Percentiles rank a stretch among this genome's conserved stretches.
These are phyloP conservation scores for Aspergillus quadrilineatus DNA, from an alignment of 2,329 filamentous ascomycete genomes.

Conservation along the genomic window DNA sequence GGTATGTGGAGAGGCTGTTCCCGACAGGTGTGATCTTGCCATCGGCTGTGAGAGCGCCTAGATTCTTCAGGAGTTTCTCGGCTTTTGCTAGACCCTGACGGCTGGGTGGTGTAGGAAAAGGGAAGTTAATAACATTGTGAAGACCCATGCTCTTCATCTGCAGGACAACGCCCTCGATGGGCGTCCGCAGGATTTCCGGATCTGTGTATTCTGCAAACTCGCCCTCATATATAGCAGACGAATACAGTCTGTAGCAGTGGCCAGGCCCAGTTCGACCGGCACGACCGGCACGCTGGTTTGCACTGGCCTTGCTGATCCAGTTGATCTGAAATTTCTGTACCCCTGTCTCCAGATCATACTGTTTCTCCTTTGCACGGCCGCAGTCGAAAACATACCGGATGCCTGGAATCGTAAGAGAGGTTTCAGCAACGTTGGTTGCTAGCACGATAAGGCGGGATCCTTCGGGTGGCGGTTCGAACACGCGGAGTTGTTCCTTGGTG, in stretches of 20 bases:
- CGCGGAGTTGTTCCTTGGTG: conserved; percentile 83
- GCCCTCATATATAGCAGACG: conserved; percentile 83
- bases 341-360: conserved; percentile 81
- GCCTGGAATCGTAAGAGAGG: conserved; percentile 92
- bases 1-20: conserved; percentile 80
- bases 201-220: conserved; percentile 84
- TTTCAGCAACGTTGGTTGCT: conserved; percentile 96
- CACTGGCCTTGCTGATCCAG: conserved; percentile 97
- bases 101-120: conserved; percentile 89
- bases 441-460: conserved; percentile 82
- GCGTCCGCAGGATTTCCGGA: conserved; percentile 85
- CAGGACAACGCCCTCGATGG: conserved; percentile 87
- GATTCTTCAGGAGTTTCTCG: conserved; percentile 80
- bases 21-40: conserved; percentile 79
- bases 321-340: conserved; percentile 94
- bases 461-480: conserved; percentile 83
- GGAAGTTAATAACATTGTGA: conserved; percentile 87
- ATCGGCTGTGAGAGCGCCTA: conserved; percentile 71
- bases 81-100: conserved; percentile 73
- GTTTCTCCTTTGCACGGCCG: conserved; percentile 86
- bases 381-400: conserved; percentile 96
- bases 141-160: conserved; percentile 95
- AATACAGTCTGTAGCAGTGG: conserved; percentile 93
- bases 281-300: conserved; percentile 86
- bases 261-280: conserved; percentile 93